Evolutionary conservation across 768 basidiomycete genomes (phyloP), one percentile per base, ranked within the genome.

Genomic region (Tephrocybe sp.): DNA sequence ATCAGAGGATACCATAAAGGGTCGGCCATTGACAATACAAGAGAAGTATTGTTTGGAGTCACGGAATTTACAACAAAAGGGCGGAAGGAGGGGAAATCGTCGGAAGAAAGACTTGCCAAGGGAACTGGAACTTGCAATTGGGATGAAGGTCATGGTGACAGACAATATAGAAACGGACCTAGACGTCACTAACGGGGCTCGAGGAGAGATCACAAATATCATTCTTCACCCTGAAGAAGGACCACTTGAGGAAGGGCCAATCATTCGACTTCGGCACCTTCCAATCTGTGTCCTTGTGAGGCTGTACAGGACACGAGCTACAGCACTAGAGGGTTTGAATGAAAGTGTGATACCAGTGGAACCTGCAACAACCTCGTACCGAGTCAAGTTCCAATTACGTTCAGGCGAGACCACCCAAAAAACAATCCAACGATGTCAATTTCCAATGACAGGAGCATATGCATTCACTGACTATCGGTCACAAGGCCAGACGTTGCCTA

Each of bases 401-500:
- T n/a, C n/a, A n/a, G n/a, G n/a, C n/a, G n/a, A n/a, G n/a, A n/a
- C n/a, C n/a, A n/a, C n/a, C n/a, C n/a, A n/a, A n/a, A n/a, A n/a
- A n/a, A n/a, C n/a, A n/a, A n/a, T n/a, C n/a, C n/a, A n/a, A n/a
- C n/a, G n/a, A n/a, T n/a, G n/a, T n/a, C n/a, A n/a, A n/a, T n/a
- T n/a, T n/a, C n/a, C n/a, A n/a, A n/a, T n/a, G n/a, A n/a, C n/a
- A n/a, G n/a, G n/a, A n/a, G n/a, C n/a, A n/a, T n/a, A n/a, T n/a
- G n/a, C n/a, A n/a, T n/a, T n/a, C n/a, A n/a, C n/a, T n/a, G n/a
- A n/a, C n/a, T n/a, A n/a, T n/a, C n/a, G n/a, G n/a, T n/a, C n/a
- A n/a, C n/a, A n/a, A 55, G 74, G 73, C 0, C 72, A 73, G 48
- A 74, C 71, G 0, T 56, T 71, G 5, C 55, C 54, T 33, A 47